Evolutionary conservation across 2,329 filamentous ascomycete species (phyloP).

Genomic region (Esteya vermicola): DNA sequence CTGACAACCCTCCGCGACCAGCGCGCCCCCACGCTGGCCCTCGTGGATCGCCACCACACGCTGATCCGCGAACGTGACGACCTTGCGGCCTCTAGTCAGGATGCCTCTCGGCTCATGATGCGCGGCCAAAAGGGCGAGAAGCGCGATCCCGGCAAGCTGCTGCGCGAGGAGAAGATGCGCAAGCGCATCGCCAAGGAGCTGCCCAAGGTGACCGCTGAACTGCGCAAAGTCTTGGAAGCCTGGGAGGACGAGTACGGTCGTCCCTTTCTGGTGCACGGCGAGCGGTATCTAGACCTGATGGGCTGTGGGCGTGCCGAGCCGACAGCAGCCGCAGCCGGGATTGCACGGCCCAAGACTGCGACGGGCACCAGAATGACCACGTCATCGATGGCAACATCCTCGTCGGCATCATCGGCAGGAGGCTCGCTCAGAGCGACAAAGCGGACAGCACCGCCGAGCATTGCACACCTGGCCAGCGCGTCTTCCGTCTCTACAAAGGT

Average conservation of each 20-base stretch:
- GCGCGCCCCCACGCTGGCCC: constrained; percentile 65
- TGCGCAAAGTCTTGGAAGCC: constrained; percentile 63
- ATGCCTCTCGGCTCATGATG: constrained; percentile 83
- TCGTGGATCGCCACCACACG: constrained; percentile 71
- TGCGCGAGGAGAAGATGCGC: constrained; percentile 96
- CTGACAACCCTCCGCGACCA: constrained; percentile 76
- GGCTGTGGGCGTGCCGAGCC: no score
- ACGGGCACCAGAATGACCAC: no score
- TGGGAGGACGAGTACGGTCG: constrained; percentile 94
- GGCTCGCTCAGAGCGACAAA: neutral
- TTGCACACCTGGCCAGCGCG: constrained; percentile 4
- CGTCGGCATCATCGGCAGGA: neutral
- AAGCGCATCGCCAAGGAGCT: constrained; percentile 95
- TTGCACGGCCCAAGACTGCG: no score
- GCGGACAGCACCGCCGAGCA: constrained; percentile 6
- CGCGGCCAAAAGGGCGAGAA: constrained; percentile 87
- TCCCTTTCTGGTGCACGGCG: constrained; percentile 84
- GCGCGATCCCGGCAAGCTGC: constrained; percentile 82
- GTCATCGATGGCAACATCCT: neutral
- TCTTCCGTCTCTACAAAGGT: no score
- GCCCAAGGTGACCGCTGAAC: constrained; percentile 76
- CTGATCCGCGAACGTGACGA: constrained; percentile 79
- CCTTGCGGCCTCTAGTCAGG: constrained; percentile 79
- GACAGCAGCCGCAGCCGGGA: constrained; percentile 18
- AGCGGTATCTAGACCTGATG: constrained; percentile 79